These are phyloP conservation scores for Plasmodium inui DNA, from an alignment of 169 alveolate genomes.

Conservation along the genomic window DNA sequence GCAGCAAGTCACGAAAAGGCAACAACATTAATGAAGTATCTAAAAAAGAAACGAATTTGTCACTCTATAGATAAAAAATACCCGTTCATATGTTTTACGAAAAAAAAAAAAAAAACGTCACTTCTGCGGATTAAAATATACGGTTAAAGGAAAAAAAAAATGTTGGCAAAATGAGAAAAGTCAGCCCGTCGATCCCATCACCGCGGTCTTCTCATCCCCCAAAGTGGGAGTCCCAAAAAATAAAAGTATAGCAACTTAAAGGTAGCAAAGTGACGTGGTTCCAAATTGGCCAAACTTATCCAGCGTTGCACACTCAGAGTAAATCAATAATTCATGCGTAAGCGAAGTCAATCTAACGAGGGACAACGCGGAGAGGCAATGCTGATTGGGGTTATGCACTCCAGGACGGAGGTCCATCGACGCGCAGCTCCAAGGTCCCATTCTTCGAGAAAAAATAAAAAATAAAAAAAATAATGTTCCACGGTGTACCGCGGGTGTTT, in stretches of 20 bases:
- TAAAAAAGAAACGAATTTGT: not conserved
- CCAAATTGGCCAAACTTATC: not conserved
- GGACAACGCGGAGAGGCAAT: not conserved
- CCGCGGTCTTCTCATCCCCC: not conserved
- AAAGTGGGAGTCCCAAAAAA: not conserved
- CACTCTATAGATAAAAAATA: not conserved
- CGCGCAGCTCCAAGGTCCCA: not conserved
- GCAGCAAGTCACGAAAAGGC: not conserved
- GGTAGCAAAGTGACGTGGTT: not conserved
- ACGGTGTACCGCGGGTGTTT: not conserved
- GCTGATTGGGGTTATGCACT: not conserved
- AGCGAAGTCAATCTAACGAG: not conserved
- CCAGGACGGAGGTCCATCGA: not conserved
- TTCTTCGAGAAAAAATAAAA: not conserved
- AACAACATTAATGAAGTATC: not conserved
- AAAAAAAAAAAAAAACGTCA: not conserved
- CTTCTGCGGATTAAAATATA: not conserved
- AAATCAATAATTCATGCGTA: not conserved
- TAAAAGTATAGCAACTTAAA: not conserved
- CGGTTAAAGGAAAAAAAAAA: not conserved
- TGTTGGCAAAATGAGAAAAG: not conserved
- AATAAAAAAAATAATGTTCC: not conserved
- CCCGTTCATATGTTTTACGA: not conserved
- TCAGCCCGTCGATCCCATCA: not conserved
- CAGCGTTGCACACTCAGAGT: not conserved